Base-by-base conservation (phyloP, 2,329 filamentous ascomycete species). In the Decorospora gaudefroyi region DNA sequence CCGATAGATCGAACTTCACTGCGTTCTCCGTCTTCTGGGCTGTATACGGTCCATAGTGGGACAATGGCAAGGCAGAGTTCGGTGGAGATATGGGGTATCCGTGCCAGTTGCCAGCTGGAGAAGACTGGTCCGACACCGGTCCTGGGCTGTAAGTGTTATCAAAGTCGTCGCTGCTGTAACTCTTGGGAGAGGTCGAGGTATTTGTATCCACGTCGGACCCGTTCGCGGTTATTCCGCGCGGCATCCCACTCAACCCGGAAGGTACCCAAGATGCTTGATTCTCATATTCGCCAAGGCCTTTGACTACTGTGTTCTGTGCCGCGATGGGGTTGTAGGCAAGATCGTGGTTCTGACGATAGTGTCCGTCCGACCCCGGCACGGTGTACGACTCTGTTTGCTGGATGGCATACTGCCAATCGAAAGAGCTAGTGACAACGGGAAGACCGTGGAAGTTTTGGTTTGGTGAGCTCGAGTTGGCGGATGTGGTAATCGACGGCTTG, bases 131-230 rank as follows among this genome's bases (percentile, higher is more conserved):
- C 10, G 25, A 31, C 11, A 43, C 27, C 1, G 37, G 31, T 5
- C 33, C 46, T 23, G 56, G 49, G 3, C 41, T 54, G 33, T 47
- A 46, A 7, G 46, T 17, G 8, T 35, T 16, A 38, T 46, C 25
- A 22, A 50, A 9, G 10, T 36, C 37, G 2, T 62, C 55, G 38
- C 55, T 61, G 30, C 39, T 42, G 16, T 49, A 49, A 40, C 61
- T 65, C 31, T 45, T 53, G 1, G 62, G 55, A 13, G 63, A 67
- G 12, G 33, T 27, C 13, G 57, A 46, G 7, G 35, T 33, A 25
- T 38, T 50, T 17, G 52, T 45, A 6, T 49, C 48, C 15, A 52
- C 22, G 12, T 52, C 42, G 5, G 56, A 50, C 13, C 41, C 32
- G 13, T 33, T 29, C 7, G 22, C 13, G n/a, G 42, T 31, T 22